A percentile compares a stretch with the other conserved stretches of the same genome.
Evolutionary conservation across 176 grass and related monocot genomes (phyloP).

Genomic region (Chrysopogon serrulatus): DNA sequence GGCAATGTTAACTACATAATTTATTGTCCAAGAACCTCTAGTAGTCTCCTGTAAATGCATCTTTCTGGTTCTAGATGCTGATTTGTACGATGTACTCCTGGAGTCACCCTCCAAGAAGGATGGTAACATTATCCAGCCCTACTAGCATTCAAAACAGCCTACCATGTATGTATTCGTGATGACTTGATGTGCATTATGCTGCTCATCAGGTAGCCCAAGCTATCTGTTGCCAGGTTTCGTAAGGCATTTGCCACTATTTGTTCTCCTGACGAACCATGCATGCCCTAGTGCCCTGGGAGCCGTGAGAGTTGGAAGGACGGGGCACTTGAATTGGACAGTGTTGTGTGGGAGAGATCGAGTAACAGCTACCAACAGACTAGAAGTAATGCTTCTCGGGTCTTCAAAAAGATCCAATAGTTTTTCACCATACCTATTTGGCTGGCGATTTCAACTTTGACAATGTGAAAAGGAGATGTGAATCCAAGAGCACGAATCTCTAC

Average conservation of each 20-base stretch:
- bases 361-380: too few species aligned
- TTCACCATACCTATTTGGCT: too few species aligned
- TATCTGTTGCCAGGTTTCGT: background rate
- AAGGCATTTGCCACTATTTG: background rate
- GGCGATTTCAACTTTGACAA: too few species aligned
- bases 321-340: background rate
- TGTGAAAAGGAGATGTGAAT: too few species aligned
- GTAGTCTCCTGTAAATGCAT: constrained; percentile 39
- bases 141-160: background rate
- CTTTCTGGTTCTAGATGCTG: constrained; percentile 25
- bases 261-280: background rate
- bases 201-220: background rate
- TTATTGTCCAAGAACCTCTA: constrained; percentile 1
- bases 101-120: background rate
- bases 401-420: too few species aligned
- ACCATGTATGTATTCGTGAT: background rate
- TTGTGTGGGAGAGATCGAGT: too few species aligned
- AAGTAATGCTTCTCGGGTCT: too few species aligned
- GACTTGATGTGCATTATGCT: constrained; percentile 15
- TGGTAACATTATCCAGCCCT: background rate
- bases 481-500: too few species aligned
- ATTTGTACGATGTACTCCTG: constrained; percentile 18
- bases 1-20: background rate
- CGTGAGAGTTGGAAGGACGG: background rate
- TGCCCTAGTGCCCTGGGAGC: background rate